Conservation (phyloP, 345 rosid genomes). For the Sonneratia alba region DNA sequence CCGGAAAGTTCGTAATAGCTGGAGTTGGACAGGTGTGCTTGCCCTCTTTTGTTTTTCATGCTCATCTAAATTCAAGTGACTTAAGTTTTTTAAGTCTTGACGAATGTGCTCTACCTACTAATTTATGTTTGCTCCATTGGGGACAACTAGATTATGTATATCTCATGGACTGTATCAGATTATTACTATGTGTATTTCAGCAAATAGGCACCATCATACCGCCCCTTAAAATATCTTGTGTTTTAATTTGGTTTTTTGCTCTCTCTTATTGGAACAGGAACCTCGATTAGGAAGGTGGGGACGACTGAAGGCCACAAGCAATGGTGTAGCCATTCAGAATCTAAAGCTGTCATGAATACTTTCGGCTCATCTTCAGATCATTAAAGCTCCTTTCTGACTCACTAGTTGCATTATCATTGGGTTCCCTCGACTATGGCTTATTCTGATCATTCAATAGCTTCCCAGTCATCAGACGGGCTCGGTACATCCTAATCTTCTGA, state of each 20-base stretch:
- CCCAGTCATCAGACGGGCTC: background rate
- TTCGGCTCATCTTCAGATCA: background rate
- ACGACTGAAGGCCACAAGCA: slow-evolving; percentile 36
- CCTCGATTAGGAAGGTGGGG: slow-evolving; percentile 98
- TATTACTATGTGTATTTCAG: background rate
- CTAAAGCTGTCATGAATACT: slow-evolving; percentile 38
- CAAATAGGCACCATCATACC: too few relatives aligned
- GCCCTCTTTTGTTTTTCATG: background rate
- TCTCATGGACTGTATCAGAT: background rate
- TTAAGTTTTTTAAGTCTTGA: background rate
- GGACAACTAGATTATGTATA: background rate
- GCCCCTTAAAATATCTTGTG: background rate
- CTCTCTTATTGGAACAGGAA: slow-evolving; percentile 40
- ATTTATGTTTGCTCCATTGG: background rate
- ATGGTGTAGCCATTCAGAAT: slow-evolving; percentile 73
- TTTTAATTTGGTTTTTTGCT: background rate
- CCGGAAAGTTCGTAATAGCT: slow-evolving; percentile 76
- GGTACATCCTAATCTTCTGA: background rate
- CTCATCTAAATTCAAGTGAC: background rate
- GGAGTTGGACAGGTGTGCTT: slow-evolving; percentile 77
- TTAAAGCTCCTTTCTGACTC: slow-evolving; percentile 17
- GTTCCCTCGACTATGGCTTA: background rate
- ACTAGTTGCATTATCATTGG: background rate
- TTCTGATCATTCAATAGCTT: background rate
- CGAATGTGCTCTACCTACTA: background rate